These are phyloP conservation scores for Chalara sp. DNA, from an alignment of 2,329 filamentous ascomycete species.

Conservation along the genomic window DNA sequence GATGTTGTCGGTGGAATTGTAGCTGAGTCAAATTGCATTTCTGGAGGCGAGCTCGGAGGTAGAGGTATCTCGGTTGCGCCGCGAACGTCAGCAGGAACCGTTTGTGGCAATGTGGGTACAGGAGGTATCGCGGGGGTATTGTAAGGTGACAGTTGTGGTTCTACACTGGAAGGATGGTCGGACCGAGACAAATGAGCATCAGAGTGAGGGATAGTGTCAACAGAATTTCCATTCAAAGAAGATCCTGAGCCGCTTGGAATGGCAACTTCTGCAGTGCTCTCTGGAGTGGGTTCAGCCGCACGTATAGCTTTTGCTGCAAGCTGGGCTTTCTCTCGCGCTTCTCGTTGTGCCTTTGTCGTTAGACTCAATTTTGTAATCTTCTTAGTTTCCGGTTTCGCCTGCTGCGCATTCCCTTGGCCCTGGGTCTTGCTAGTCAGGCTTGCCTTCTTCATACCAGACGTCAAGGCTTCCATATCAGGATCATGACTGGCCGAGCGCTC, in stretches of 20 bases:
- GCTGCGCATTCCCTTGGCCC: neutral
- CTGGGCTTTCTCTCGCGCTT: constrained; percentile 37
- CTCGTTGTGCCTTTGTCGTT: constrained; percentile 47
- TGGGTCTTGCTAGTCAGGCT: constrained; percentile 33
- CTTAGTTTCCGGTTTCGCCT: constrained; percentile 1
- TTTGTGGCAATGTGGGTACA: constrained; percentile 11
- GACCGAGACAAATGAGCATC: no score
- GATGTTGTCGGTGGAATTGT: constrained; percentile 1
- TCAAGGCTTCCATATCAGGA: constrained; percentile 45
- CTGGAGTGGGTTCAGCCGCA: neutral
- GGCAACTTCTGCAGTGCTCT: no score
- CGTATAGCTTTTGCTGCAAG: constrained; percentile 6
- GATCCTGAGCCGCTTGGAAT: no score
- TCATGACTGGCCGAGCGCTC: constrained; percentile 3
- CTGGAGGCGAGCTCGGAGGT: constrained; percentile 18
- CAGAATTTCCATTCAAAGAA: no score
- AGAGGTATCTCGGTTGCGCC: constrained; percentile 16
- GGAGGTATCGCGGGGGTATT: constrained; percentile 9
- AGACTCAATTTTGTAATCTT: constrained; percentile 54
- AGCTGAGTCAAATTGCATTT: neutral
- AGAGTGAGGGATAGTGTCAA: no score
- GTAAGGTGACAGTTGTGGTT: neutral
- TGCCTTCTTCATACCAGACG: constrained; percentile 45
- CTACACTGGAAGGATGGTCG: no score
- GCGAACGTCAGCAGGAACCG: constrained; percentile 11